These are phyloP conservation scores for Nicotiana knightiana DNA, from an alignment of 257 asterid species.

Conservation along the genomic window DNA sequence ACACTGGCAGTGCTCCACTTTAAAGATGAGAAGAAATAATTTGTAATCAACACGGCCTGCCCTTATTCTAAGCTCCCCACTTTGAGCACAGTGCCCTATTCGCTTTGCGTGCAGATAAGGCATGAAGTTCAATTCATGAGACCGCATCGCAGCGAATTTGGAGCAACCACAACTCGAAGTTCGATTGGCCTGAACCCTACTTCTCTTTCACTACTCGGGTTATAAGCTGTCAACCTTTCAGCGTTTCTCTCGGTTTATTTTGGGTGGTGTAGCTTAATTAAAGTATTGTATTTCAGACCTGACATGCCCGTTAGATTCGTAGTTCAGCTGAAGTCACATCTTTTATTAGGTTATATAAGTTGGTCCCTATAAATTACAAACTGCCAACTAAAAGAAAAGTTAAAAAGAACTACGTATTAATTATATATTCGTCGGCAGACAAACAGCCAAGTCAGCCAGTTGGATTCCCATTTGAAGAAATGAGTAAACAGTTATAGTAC, in stretches of 20 bases:
- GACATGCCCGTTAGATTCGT: background rate
- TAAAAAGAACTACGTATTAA: background rate
- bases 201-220: no score
- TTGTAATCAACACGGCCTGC: background rate
- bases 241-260: no score
- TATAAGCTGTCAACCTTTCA: no score
- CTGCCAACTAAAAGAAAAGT: background rate
- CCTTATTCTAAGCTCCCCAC: no score
- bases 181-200: no score
- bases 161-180: no score
- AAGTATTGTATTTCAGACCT: no score
- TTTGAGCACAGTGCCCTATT: no score
- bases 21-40: background rate
- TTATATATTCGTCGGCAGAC: background rate
- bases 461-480: conserved; percentile 3
- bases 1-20: background rate
- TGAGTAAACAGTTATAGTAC: background rate
- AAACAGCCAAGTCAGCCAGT: background rate
- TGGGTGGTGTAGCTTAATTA: no score
- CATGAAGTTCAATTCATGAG: no score
- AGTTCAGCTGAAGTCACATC: background rate
- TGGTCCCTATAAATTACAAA: background rate
- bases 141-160: no score
- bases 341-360: conserved; percentile 1
- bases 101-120: no score